Evolutionary conservation across 805 yeast species (phyloP).

Genomic region (Yarrowia deformans): DNA sequence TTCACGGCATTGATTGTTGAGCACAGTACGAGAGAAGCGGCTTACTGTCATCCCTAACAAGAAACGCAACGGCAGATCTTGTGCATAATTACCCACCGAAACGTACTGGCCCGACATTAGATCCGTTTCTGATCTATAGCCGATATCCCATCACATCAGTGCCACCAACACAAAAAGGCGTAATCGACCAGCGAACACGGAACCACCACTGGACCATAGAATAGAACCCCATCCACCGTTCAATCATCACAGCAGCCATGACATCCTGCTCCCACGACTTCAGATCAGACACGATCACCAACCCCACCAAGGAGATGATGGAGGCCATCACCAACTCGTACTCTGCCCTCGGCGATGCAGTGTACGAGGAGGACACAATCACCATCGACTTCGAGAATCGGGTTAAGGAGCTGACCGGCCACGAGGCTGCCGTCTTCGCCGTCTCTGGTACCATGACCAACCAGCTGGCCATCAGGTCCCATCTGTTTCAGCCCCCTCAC

Average conservation of each 20-base stretch:
- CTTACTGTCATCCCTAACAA: background rate
- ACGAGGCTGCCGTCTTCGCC: constrained; percentile 81
- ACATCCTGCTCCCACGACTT: constrained; percentile 40
- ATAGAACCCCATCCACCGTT: background rate
- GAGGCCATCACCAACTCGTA: constrained; percentile 60
- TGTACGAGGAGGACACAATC: constrained; percentile 81
- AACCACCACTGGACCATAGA: background rate
- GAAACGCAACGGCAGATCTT: background rate
- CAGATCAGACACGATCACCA: constrained; percentile 83
- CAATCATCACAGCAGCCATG: background rate
- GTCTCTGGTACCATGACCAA: constrained; percentile 91
- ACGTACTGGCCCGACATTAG: background rate
- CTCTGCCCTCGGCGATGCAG: constrained; percentile 75
- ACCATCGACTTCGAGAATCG: constrained; percentile 69
- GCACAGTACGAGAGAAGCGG: constrained; percentile 7
- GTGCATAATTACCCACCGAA: background rate
- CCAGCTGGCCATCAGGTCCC: constrained; percentile 82
- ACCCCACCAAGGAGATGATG: constrained; percentile 79
- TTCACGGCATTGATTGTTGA: constrained; percentile 9
- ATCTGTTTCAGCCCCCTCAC: constrained; percentile 81
- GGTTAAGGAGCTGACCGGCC: constrained; percentile 75
- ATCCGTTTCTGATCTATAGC: background rate
- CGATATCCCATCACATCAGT: constrained; percentile 6
- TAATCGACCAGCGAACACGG: background rate
- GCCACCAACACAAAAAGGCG: background rate